Conservation (phyloP, 1,284 basidiomycete species). For the Irpex rosettiformis region DNA sequence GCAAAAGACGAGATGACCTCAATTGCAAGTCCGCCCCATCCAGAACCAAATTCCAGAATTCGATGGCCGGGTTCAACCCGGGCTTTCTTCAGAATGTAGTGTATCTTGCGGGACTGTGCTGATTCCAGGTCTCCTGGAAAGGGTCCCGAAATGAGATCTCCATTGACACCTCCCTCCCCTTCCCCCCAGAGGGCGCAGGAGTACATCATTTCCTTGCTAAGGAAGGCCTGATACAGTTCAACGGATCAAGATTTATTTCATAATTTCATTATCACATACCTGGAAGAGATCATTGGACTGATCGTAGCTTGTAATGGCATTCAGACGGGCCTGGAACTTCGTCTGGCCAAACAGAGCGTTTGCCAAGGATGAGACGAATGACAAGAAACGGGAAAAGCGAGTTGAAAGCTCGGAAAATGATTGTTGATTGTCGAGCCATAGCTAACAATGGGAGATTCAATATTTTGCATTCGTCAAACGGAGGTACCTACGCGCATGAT, state of each 20-base stretch:
- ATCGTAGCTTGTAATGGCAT: slow-evolving; percentile 88
- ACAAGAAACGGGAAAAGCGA: slow-evolving; percentile 60
- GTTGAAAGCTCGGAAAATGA: slow-evolving; percentile 67
- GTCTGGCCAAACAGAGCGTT: slow-evolving; percentile 84
- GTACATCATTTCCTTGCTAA: slow-evolving; percentile 91
- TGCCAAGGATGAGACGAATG: slow-evolving; percentile 67
- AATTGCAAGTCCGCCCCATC: slow-evolving; percentile 90
- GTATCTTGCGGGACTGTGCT: slow-evolving; percentile 80
- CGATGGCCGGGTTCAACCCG: slow-evolving; percentile 75
- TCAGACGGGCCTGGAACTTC: slow-evolving; percentile 71
- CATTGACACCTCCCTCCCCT: slow-evolving; percentile 67
- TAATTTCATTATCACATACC: slow-evolving; percentile 32
- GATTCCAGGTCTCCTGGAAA: slow-evolving; percentile 70
- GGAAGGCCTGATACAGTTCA: slow-evolving; percentile 56
- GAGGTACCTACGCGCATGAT: slow-evolving; percentile 69
- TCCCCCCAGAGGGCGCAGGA: slow-evolving; percentile 81
- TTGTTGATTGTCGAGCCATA: slow-evolving; percentile 82
- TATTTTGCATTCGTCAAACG: slow-evolving; percentile 14
- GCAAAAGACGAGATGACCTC: slow-evolving; percentile 49
- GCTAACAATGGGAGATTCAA: slow-evolving; percentile 40
- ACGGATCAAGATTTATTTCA: slow-evolving; percentile 6
- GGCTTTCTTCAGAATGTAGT: slow-evolving; percentile 73
- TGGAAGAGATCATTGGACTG: slow-evolving; percentile 82
- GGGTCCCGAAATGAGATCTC: slow-evolving; percentile 38
- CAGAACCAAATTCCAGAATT: slow-evolving; percentile 88